Evolutionary conservation across 345 rosid genomes (phyloP).

Genomic region (Linum usitatissimum): DNA sequence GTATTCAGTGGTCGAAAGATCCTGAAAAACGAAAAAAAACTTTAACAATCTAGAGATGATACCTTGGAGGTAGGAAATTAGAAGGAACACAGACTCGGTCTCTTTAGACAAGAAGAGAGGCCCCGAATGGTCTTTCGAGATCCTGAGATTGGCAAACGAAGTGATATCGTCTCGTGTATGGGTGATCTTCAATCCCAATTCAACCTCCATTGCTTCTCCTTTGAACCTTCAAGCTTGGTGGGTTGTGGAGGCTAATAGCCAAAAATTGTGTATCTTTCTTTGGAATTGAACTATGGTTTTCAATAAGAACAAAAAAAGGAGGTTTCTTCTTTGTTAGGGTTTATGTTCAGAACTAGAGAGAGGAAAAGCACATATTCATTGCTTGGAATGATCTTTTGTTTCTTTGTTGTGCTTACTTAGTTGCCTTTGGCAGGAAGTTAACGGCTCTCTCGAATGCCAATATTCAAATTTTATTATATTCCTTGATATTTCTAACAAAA

Average conservation of each 20-base stretch:
- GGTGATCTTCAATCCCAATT: conserved; percentile 66
- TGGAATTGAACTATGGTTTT: not conserved
- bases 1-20: not conserved
- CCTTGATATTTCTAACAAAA: no score
- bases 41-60: not conserved
- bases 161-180: conserved; percentile 50
- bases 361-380: conserved; percentile 50
- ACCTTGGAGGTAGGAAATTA: conserved; percentile 70
- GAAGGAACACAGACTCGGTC: conserved; percentile 55
- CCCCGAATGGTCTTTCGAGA: conserved; percentile 41
- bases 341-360: not conserved
- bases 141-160: conserved; percentile 35
- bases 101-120: conserved; percentile 58
- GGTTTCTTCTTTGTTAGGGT: conserved; percentile 8
- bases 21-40: not conserved
- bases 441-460: conserved; percentile 1
- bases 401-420: not conserved
- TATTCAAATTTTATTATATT: no score
- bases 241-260: not conserved
- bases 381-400: conserved; percentile 21
- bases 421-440: conserved; percentile 14
- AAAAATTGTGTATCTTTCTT: not conserved
- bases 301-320: not conserved
- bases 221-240: not conserved
- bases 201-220: conserved; percentile 50